A percentile compares a stretch with the other conserved stretches of the same genome.
These are phyloP conservation scores for Entoloma clypeatum DNA, from an alignment of 1,284 basidiomycete species.

Conservation along the genomic window DNA sequence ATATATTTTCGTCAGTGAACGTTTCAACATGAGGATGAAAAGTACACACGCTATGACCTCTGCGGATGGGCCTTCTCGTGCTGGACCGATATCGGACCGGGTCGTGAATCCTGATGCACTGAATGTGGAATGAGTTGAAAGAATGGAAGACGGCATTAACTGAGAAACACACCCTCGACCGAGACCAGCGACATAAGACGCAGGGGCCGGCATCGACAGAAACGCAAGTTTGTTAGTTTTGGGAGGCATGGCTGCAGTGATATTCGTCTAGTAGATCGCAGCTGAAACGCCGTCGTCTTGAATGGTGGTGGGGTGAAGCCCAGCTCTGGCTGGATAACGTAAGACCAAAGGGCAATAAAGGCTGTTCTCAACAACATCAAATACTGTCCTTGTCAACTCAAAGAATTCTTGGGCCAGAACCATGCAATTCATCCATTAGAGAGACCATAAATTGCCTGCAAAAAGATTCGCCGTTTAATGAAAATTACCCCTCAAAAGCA, in stretches of 20 bases:
- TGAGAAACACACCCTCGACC: conserved; percentile 86
- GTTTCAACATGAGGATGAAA: not conserved
- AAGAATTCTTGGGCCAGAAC: too few species aligned
- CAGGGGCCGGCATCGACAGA: conserved; percentile 83
- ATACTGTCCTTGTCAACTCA: too few species aligned
- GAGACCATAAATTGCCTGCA: too few species aligned
- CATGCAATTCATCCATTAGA: too few species aligned
- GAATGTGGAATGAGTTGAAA: conserved; percentile 11
- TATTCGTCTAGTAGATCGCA: too few species aligned
- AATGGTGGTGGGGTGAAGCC: too few species aligned
- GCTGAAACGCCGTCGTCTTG: too few species aligned
- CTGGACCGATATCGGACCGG: conserved; percentile 97
- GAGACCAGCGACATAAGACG: conserved; percentile 94
- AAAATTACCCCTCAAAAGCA: conserved; percentile 38
- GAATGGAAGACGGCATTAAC: not conserved
- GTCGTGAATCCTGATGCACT: conserved; percentile 98
- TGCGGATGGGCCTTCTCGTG: conserved; percentile 89
- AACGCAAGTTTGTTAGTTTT: conserved; percentile 79
- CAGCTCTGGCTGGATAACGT: too few species aligned
- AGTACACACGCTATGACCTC: conserved; percentile 76
- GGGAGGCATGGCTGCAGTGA: too few species aligned
- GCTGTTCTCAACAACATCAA: too few species aligned
- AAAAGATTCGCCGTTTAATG: too few species aligned
- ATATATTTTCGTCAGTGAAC: conserved; percentile 3
- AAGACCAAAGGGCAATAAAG: too few species aligned